Evolutionary conservation across 1,139 yeast species (phyloP).

Genomic region (Debaryomyces udenii): DNA sequence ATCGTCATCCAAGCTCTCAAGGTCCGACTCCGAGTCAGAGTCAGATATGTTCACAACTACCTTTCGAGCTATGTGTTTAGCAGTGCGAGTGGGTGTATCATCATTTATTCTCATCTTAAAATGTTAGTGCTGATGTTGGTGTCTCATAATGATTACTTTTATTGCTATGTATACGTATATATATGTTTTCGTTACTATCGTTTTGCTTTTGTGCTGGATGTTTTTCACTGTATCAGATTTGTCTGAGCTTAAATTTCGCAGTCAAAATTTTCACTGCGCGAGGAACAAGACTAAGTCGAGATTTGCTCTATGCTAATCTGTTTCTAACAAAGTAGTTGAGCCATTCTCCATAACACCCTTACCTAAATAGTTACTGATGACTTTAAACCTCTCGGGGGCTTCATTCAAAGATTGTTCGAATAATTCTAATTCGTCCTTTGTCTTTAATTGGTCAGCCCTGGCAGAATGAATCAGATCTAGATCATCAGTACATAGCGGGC

Average conservation of each 20-base stretch:
- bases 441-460: slow-evolving; percentile 60
- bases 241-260: slow-evolving; percentile 7
- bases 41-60: slow-evolving; percentile 10
- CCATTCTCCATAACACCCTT: slow-evolving; percentile 77
- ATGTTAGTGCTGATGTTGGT: slow-evolving; percentile 1
- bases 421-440: slow-evolving; percentile 63
- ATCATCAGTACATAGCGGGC: slow-evolving; percentile 77
- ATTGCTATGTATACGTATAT: slow-evolving; percentile 1
- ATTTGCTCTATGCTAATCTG: slow-evolving; percentile 6
- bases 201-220: not conserved
- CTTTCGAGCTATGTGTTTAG: slow-evolving; percentile 10
- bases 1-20: slow-evolving; percentile 13
- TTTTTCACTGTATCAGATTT: slow-evolving; percentile 4
- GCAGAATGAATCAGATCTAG: slow-evolving; percentile 65
- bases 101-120: not conserved
- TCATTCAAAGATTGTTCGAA: slow-evolving; percentile 63
- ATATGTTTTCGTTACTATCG: not conserved
- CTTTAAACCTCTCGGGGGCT: slow-evolving; percentile 69
- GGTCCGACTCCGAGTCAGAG: slow-evolving; percentile 6
- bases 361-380: slow-evolving; percentile 79
- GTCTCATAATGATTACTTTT: not conserved
- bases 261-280: not conserved
- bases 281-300: not conserved
- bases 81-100: slow-evolving; percentile 1
- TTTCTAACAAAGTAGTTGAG: slow-evolving; percentile 20